These are phyloP conservation scores for Talaromyces sp. DNA, from an alignment of 2,329 filamentous ascomycete species.

Conservation along the genomic window DNA sequence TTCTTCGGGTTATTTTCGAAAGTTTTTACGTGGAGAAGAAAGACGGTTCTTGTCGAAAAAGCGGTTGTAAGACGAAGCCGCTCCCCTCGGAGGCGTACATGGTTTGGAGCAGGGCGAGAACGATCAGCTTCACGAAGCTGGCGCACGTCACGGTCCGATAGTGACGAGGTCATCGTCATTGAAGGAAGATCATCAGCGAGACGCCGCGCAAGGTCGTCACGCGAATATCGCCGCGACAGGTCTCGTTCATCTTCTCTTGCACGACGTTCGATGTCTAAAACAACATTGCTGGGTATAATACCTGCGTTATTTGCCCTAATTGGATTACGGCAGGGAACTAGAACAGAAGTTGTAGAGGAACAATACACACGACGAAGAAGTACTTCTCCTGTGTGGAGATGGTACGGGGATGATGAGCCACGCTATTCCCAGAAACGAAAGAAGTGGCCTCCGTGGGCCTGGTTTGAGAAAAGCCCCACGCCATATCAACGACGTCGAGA, in stretches of 20 bases:
- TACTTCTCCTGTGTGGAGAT: background rate
- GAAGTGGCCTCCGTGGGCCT: background rate
- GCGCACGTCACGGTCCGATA: background rate
- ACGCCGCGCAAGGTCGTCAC: background rate
- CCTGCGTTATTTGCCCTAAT: background rate
- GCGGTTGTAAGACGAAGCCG: too few relatives aligned
- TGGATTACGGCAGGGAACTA: background rate
- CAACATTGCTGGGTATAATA: background rate
- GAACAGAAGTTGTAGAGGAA: background rate
- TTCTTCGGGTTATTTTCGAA: background rate
- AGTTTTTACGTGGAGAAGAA: too few relatives aligned
- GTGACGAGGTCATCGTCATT: background rate
- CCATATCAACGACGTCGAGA: too few relatives aligned
- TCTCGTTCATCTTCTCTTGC: background rate
- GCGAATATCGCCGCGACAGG: background rate
- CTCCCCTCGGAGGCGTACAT: too few relatives aligned
- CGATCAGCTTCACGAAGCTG: background rate
- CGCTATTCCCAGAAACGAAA: background rate
- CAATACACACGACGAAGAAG: background rate
- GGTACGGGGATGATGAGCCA: background rate
- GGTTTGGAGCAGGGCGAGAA: background rate
- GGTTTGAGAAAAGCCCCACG: background rate
- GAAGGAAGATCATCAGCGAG: background rate
- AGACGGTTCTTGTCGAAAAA: too few relatives aligned
- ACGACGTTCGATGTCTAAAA: too few relatives aligned